phyloP scores from a whole-genome alignment of 1,284 basidiomycete species.

The Moniliella sp. region DNA sequence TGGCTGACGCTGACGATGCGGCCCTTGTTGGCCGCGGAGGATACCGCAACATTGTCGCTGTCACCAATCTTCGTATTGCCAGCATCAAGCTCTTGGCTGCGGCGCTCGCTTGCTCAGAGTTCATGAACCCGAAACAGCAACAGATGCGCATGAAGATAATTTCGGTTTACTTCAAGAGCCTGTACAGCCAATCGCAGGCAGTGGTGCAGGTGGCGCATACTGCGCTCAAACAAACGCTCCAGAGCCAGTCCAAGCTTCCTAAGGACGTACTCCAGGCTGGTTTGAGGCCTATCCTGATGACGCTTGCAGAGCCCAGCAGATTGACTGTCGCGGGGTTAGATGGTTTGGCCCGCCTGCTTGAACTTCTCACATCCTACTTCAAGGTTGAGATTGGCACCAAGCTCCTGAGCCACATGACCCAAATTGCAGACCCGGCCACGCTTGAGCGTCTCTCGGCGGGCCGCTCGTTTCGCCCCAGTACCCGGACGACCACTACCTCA shows the following conservation, averaged over 20 bases:
- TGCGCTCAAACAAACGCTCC: conserved; percentile 65
- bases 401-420: conserved; percentile 56
- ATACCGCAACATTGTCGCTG: conserved; percentile 60
- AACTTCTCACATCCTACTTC: conserved; percentile 93
- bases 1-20: conserved; percentile 82
- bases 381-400: conserved; percentile 98
- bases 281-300: conserved; percentile 85
- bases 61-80: conserved; percentile 77
- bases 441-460: conserved; percentile 19
- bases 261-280: conserved; percentile 89
- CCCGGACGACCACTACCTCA: conserved; percentile 7
- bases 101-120: conserved; percentile 80
- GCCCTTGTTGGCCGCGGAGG: conserved; percentile 51
- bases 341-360: conserved; percentile 78
- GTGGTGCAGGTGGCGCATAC: conserved; percentile 91
- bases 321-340: conserved; percentile 78
- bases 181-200: conserved; percentile 78
- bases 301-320: conserved; percentile 82
- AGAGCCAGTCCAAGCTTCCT: conserved; percentile 69
- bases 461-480: conserved; percentile 9
- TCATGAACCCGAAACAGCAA: conserved; percentile 35
- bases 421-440: conserved; percentile 18
- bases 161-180: conserved; percentile 89
- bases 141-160: conserved; percentile 53
- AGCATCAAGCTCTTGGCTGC: conserved; percentile 81